Conservation (phyloP, 805 yeast species). For the Lipomyces chichibuensis region DNA sequence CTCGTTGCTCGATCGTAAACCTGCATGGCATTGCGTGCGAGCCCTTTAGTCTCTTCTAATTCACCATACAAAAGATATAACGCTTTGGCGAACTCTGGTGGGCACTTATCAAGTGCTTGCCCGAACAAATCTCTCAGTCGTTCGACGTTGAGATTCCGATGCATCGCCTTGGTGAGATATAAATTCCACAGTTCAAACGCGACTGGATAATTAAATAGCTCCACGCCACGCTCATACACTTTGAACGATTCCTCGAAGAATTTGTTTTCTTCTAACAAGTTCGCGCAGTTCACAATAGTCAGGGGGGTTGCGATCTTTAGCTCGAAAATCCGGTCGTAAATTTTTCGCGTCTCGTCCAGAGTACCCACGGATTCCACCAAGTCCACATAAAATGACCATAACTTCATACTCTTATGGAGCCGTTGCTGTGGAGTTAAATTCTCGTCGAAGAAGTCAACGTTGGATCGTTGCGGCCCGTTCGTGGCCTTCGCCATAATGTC, state of each 20-base stretch:
- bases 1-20: constrained; percentile 51
- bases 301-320: constrained; percentile 71
- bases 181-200: constrained; percentile 72
- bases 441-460: constrained; percentile 48
- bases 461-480: constrained; percentile 46
- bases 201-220: constrained; percentile 60
- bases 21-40: constrained; percentile 54
- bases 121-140: constrained; percentile 76
- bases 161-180: constrained; percentile 60
- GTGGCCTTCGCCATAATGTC: constrained; percentile 51
- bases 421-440: constrained; percentile 59
- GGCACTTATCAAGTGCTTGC: constrained; percentile 59
- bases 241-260: constrained; percentile 56
- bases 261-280: constrained; percentile 55
- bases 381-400: constrained; percentile 79
- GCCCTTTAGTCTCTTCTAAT: constrained; percentile 62
- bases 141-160: constrained; percentile 49
- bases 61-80: constrained; percentile 60
- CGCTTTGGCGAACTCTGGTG: constrained; percentile 52
- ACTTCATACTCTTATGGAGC: constrained; percentile 59
- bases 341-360: constrained; percentile 45
- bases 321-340: constrained; percentile 59
- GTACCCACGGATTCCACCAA: constrained; percentile 57
- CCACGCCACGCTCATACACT: constrained; percentile 71
- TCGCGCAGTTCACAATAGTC: constrained; percentile 67